Percentiles rank a stretch among this genome's conserved stretches.
These are phyloP conservation scores for Amanita muscaria DNA, from an alignment of 768 basidiomycete genomes.

Conservation along the genomic window DNA sequence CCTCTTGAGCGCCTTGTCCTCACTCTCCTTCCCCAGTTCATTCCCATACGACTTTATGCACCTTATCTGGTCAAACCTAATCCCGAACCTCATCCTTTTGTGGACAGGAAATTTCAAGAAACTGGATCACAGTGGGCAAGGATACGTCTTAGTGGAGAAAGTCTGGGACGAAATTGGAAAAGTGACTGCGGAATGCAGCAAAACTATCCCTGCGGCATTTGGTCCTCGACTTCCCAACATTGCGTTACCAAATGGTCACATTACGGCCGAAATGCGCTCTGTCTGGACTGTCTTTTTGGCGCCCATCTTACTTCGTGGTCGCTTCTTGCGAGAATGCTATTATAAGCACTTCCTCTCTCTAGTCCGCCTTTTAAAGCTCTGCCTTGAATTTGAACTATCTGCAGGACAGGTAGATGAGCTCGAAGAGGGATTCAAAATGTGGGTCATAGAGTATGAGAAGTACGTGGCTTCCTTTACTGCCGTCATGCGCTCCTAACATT, in stretches of 20 bases:
- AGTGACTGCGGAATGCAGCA: slow-evolving; percentile 23
- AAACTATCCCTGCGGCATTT: slow-evolving; percentile 31
- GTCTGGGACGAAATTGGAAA: slow-evolving; percentile 33
- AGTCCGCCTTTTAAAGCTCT: slow-evolving; percentile 26
- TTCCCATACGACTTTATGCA: slow-evolving; percentile 47
- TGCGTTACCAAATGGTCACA: slow-evolving; percentile 15
- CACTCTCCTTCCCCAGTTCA: slow-evolving; percentile 27
- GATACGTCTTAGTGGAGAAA: slow-evolving; percentile 19
- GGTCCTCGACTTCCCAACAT: slow-evolving; percentile 26
- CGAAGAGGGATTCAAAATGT: slow-evolving; percentile 21
- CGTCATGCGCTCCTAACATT: too few relatives aligned
- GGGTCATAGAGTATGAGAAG: slow-evolving; percentile 33
- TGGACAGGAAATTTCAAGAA: slow-evolving; percentile 37
- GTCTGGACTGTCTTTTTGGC: slow-evolving; percentile 33
- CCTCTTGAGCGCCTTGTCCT: slow-evolving; percentile 20
- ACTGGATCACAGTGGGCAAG: slow-evolving; percentile 21
- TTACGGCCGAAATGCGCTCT: slow-evolving; percentile 29
- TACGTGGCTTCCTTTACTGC: slow-evolving; percentile 12
- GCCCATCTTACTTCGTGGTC: slow-evolving; percentile 26
- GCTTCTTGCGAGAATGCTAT: slow-evolving; percentile 25
- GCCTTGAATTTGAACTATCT: too few relatives aligned
- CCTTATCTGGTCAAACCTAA: slow-evolving; percentile 33
- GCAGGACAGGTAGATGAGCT: slow-evolving; percentile 18
- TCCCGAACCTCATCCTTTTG: slow-evolving; percentile 21
- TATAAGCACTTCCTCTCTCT: slow-evolving; percentile 35